phyloP scores from a whole-genome alignment of 768 basidiomycete genomes.

The Atractiella rhizophila region DNA sequence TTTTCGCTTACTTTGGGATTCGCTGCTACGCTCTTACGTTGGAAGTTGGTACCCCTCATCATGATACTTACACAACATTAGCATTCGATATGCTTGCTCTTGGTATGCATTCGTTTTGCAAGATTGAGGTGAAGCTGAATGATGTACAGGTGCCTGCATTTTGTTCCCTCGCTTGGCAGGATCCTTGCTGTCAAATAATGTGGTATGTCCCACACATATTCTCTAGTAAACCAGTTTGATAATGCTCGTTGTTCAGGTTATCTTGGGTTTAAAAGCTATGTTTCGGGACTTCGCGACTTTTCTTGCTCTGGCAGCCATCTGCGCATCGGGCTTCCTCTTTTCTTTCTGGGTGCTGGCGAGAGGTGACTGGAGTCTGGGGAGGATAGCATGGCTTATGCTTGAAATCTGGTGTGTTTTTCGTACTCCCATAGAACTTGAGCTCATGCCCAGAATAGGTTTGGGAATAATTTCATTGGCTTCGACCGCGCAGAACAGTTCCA shows the following conservation, averaged over 20 bases:
- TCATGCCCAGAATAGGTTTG: slow-evolving; percentile 2
- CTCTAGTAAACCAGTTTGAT: too few species aligned
- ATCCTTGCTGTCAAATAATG: neutral
- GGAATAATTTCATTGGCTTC: slow-evolving; percentile 8
- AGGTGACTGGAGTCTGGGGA: too few species aligned
- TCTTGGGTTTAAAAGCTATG: neutral
- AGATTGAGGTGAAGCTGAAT: too few species aligned
- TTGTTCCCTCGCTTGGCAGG: neutral
- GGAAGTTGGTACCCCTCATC: too few species aligned
- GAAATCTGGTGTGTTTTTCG: neutral
- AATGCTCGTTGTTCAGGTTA: too few species aligned
- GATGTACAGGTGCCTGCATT: neutral
- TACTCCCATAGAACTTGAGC: too few species aligned
- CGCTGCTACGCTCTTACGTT: too few species aligned
- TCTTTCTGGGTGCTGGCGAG: neutral
- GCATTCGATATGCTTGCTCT: neutral
- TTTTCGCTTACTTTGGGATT: too few species aligned
- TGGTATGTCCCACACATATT: too few species aligned
- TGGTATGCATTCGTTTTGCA: too few species aligned
- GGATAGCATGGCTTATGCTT: neutral
- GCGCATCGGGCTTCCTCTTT: neutral
- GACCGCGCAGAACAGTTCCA: slow-evolving; percentile 13
- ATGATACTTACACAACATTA: too few species aligned
- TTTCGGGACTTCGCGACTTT: neutral
- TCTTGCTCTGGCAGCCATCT: neutral